phyloP scores from a whole-genome alignment of 805 yeast genomes.

The Blastobotrys robertii region DNA sequence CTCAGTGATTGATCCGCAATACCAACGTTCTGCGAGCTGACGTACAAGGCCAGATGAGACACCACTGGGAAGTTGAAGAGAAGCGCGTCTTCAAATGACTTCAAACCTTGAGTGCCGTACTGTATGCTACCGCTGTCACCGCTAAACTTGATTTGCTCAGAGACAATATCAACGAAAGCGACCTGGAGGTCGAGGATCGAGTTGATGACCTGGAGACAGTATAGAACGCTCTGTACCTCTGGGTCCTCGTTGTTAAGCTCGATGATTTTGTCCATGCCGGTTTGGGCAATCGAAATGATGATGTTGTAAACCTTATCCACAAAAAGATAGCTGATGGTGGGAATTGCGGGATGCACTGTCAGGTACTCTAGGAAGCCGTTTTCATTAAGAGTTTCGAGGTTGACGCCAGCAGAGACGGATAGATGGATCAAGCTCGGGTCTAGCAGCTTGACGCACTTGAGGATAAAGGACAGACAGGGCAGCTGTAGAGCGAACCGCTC shows the following conservation, averaged over 20 bases:
- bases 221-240: slow-evolving; percentile 27
- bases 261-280: slow-evolving; percentile 50
- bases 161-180: slow-evolving; percentile 45
- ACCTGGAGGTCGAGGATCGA: slow-evolving; percentile 36
- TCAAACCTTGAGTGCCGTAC: slow-evolving; percentile 51
- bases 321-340: slow-evolving; percentile 52
- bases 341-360: slow-evolving; percentile 61
- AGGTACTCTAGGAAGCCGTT: slow-evolving; percentile 41
- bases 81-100: slow-evolving; percentile 62
- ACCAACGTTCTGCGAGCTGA: slow-evolving; percentile 43
- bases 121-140: slow-evolving; percentile 5
- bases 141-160: slow-evolving; percentile 24
- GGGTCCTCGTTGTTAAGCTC: slow-evolving; percentile 30
- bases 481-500: slow-evolving; percentile 38
- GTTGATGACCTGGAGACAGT: slow-evolving; percentile 13
- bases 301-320: slow-evolving; percentile 46
- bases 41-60: slow-evolving; percentile 65
- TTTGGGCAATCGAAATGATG: slow-evolving; percentile 45
- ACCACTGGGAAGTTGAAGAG: slow-evolving; percentile 61
- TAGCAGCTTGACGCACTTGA: slow-evolving; percentile 39
- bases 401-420: slow-evolving; percentile 41
- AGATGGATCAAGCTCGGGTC: slow-evolving; percentile 44
- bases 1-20: slow-evolving; percentile 47
- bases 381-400: slow-evolving; percentile 41
- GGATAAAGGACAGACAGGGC: slow-evolving; percentile 43